Evolutionary conservation across 148 eudicot species (phyloP), one percentile per base, ranked within the genome.

Genomic region (Dianthus caryophyllus): DNA sequence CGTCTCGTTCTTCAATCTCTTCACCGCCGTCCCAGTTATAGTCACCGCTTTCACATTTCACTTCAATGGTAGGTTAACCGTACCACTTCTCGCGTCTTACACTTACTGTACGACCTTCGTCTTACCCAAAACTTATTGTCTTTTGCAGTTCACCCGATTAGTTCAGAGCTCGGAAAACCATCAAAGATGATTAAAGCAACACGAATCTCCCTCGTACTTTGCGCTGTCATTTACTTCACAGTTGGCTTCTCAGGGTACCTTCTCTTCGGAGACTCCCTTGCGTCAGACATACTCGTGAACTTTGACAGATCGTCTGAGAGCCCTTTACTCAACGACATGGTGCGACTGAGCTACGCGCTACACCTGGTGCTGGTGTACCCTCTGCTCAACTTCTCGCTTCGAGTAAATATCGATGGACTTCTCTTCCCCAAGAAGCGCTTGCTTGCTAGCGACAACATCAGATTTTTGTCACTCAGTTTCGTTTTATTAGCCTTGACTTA

Each of bases 41-140:
- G 96, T 94, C 0, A 90, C 99, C 0, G 97, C 99, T 39, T 94
- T 94, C 80, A 90, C 96, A 21, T 94, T 90, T 81, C 99, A 94
- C 68, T 90, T 94, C 83, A 94, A 94, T 65, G 90, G 99, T 94
- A 67, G 83, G 84, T 39, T 7, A 53, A 22, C 57, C n/a, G n/a
- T n/a, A n/a, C n/a, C 29, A 12, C 10, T 4, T 41, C 44, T 41
- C 44, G 12, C 5, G 1, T 5, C 24, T 3, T 18, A 49, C 38
- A 18, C 53, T 18, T 49, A 49, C 53, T 47, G 18, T 47, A 13
- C 18, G 51, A 47, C n/a, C 5, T 4, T n/a, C n/a, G n/a, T 52
- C 26, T 1, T 52, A 21, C 27, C 15, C 17, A 14, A 2, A 18
- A 13, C 12, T 55, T 51, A 4, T 53, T 13, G 38, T 56, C 61